These are phyloP conservation scores for Malus hybrid DNA, from an alignment of 331 rosid species.

Conservation along the genomic window DNA sequence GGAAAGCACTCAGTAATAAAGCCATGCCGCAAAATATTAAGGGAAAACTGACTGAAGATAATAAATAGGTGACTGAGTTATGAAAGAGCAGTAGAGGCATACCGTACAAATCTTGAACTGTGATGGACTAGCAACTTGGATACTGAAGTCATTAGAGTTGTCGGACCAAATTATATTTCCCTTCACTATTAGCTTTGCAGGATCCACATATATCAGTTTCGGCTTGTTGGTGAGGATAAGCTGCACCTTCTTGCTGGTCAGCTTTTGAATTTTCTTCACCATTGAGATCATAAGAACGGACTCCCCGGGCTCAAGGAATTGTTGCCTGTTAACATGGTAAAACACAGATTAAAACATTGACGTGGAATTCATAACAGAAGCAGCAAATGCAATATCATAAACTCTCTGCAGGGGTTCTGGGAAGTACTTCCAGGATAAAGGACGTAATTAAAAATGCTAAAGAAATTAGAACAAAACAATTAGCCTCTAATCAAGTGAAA, in stretches of 20 bases:
- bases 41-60: not conserved
- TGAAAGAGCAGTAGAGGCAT: slow-evolving; percentile 12
- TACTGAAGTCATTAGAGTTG: slow-evolving; percentile 77
- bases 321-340: slow-evolving; percentile 59
- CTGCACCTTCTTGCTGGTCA: slow-evolving; percentile 97
- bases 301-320: slow-evolving; percentile 94
- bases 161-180: slow-evolving; percentile 95
- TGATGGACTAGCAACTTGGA: slow-evolving; percentile 83
- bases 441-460: not conserved
- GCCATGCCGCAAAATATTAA: not conserved
- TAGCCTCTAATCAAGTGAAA: not conserved
- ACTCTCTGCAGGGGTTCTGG: no score
- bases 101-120: slow-evolving; percentile 92
- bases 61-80: not conserved
- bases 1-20: not conserved
- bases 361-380: not conserved
- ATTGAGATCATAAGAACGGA: slow-evolving; percentile 92
- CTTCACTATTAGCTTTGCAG: slow-evolving; percentile 75
- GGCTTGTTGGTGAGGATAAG: slow-evolving; percentile 98
- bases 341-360: not conserved
- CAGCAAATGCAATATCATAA: not conserved
- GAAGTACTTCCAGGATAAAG: no score
- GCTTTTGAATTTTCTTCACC: slow-evolving; percentile 88
- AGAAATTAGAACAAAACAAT: not conserved
- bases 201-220: slow-evolving; percentile 89